A percentile compares a stretch with the other conserved stretches of the same genome.
Evolutionary conservation across 768 basidiomycete species (phyloP).

Genomic region (Crassisporium funariophilum): DNA sequence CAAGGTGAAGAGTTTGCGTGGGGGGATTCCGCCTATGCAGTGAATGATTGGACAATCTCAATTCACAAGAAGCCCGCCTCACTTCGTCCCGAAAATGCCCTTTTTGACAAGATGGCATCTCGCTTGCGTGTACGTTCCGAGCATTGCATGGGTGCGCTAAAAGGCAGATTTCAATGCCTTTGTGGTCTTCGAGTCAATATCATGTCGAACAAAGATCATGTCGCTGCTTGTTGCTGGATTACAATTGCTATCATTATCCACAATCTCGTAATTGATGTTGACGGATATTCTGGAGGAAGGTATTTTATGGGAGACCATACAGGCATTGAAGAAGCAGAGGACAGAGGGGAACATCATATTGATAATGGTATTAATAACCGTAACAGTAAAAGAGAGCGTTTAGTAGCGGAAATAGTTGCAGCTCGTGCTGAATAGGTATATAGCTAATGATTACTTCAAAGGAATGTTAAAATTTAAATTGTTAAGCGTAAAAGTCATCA

Average conservation of each 20-base stretch:
- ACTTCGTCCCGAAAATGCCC: not conserved
- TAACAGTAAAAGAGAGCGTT: too few species aligned
- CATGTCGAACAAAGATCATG: slow-evolving; percentile 23
- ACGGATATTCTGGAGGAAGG: slow-evolving; percentile 23
- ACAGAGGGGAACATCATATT: too few species aligned
- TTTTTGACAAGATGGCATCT: slow-evolving; percentile 1
- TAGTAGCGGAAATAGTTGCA: too few species aligned
- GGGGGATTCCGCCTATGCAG: not conserved
- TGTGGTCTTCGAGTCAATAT: slow-evolving; percentile 28
- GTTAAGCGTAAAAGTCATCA: too few species aligned
- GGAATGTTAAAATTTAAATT: too few species aligned
- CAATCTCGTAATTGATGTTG: slow-evolving; percentile 33
- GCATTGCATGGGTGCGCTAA: slow-evolving; percentile 35
- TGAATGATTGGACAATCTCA: not conserved
- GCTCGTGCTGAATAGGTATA: too few species aligned
- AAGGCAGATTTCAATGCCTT: slow-evolving; percentile 30
- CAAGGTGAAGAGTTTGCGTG: slow-evolving; percentile 6
- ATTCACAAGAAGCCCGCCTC: not conserved
- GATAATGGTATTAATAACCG: too few species aligned
- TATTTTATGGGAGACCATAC: slow-evolving; percentile 12
- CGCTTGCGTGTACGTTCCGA: slow-evolving; percentile 30
- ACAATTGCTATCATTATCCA: slow-evolving; percentile 33
- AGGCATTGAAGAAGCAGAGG: too few species aligned
- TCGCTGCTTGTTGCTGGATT: slow-evolving; percentile 26
- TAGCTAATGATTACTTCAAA: too few species aligned